Evolutionary conservation across 1,284 basidiomycete species (phyloP), one percentile per base, ranked within the genome.

Genomic region (Ganoderma leucocontextum): DNA sequence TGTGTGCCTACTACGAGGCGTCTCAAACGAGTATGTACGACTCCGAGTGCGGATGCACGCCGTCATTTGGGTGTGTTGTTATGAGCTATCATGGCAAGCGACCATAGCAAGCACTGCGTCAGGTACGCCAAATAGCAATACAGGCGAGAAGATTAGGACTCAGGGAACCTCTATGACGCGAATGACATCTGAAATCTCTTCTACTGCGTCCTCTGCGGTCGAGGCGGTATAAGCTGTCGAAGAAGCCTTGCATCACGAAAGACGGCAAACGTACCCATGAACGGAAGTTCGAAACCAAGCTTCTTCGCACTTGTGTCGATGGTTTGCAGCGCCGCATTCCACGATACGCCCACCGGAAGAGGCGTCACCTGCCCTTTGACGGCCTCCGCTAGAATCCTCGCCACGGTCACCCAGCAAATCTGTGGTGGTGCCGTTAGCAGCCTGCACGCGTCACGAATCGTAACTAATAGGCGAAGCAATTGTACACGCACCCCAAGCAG

Each of bases 401-500:
- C 69, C 22, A 68, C 63, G 62, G 59, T 69, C 29, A 70, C 69
- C 71, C 70, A 76, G 55, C 73, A 75, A 5, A 70, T 39, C 75
- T 76, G 53, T n/a, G 29, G 8, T 9, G 5, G 10, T 19, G 35
- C 22, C 36, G 35, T 58, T 10, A 58, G 55, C 55, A n/a, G 7
- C 13, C 13, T 5, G 17, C n/a, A 9, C 36, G 8, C 8, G 2
- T 17, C 9, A 39, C 39, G 39, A 8, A 4, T 13, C 39, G 39
- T 25, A 47, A 22, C 22, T n/a, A 19, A 49, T 12, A 25, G 1
- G 10, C 10, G 47, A 49, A 49, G 22, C 22, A 2, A 22, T 33
- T 33, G 7, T 22, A 35, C n/a, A 70, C 74, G 33, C 47, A 76
- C 75, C 66, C 75, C 75, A 17, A 76, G 66, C 2, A 76, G 64